phyloP scores from a whole-genome alignment of 2,329 filamentous ascomycete genomes.

The Fusarium torulosum region DNA sequence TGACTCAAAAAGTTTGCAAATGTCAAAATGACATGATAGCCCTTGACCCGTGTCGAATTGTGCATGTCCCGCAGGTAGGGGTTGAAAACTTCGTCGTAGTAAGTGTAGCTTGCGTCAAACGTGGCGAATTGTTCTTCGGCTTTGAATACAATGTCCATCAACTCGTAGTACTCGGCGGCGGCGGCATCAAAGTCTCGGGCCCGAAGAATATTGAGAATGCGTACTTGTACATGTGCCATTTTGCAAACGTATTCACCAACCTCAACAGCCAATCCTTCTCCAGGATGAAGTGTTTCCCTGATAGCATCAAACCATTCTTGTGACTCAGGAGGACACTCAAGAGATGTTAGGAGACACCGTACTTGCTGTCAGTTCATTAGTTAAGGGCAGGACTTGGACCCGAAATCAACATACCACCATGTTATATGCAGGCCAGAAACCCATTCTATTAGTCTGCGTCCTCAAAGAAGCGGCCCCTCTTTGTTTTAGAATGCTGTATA shows the following conservation, averaged over 20 bases:
- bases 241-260: slow-evolving; percentile 49
- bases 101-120: slow-evolving; percentile 28
- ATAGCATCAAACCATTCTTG: slow-evolving; percentile 54
- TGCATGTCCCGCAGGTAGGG: slow-evolving; percentile 53
- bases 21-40: slow-evolving; percentile 51
- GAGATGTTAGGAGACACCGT: slow-evolving; percentile 51
- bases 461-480: slow-evolving; percentile 49
- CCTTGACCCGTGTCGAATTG: slow-evolving; percentile 52
- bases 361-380: slow-evolving; percentile 53
- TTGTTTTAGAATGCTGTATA: slow-evolving; percentile 54
- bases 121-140: slow-evolving; percentile 44
- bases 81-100: slow-evolving; percentile 34
- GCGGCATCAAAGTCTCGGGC: slow-evolving; percentile 48
- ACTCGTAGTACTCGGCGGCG: slow-evolving; percentile 44
- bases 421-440: slow-evolving; percentile 57
- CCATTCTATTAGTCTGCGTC: slow-evolving; percentile 45
- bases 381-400: not conserved
- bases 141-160: slow-evolving; percentile 45
- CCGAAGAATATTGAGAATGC: slow-evolving; percentile 47
- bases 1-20: slow-evolving; percentile 55
- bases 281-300: slow-evolving; percentile 39
- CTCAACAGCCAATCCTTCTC: slow-evolving; percentile 48
- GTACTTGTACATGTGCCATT: slow-evolving; percentile 47
- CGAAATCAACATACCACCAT: slow-evolving; percentile 52
- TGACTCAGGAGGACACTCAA: slow-evolving; percentile 54